phyloP scores from a whole-genome alignment of 2,329 filamentous ascomycete species.

The Huntiella decipiens region DNA sequence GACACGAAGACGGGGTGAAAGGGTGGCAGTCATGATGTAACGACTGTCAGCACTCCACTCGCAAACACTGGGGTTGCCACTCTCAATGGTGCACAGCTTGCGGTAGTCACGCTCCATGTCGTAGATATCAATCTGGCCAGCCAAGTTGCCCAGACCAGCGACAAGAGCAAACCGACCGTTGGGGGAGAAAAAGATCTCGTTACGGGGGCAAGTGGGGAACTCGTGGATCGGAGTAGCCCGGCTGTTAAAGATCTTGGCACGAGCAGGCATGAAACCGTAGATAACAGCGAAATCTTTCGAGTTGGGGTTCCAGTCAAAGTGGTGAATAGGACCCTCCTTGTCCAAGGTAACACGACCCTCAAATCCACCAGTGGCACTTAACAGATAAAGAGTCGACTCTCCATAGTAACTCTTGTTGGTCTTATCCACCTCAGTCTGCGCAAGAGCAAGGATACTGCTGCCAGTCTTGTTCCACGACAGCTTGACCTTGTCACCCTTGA shows the following conservation, averaged over 20 bases:
- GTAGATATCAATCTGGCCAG: slow-evolving; percentile 94
- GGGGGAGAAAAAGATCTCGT: slow-evolving; percentile 89
- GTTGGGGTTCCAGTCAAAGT: slow-evolving; percentile 96
- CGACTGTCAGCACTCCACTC: slow-evolving; percentile 94
- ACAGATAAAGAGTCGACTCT: slow-evolving; percentile 88
- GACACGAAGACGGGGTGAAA: slow-evolving; percentile 80
- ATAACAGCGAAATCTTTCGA: slow-evolving; percentile 95
- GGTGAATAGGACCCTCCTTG: slow-evolving; percentile 94
- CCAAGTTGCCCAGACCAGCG: slow-evolving; percentile 91
- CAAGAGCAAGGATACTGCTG: slow-evolving; percentile 80
- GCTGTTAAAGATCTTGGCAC: slow-evolving; percentile 93
- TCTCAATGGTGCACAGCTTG: slow-evolving; percentile 87
- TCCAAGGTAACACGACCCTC: slow-evolving; percentile 84
- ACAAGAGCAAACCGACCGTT: slow-evolving; percentile 84
- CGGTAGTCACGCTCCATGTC: slow-evolving; percentile 77
- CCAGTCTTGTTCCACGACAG: slow-evolving; percentile 93
- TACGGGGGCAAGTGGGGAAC: slow-evolving; percentile 74
- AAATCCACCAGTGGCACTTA: slow-evolving; percentile 79
- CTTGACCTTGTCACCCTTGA: slow-evolving; percentile 97
- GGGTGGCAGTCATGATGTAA: slow-evolving; percentile 94
- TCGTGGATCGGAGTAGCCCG: slow-evolving; percentile 65
- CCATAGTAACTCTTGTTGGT: slow-evolving; percentile 99
- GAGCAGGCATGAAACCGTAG: slow-evolving; percentile 98
- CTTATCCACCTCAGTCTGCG: slow-evolving; percentile 95
- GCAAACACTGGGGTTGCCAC: slow-evolving; percentile 87